Conservation (phyloP, 192 early-diverging fungal genomes). For the Podila clonocystis region DNA sequence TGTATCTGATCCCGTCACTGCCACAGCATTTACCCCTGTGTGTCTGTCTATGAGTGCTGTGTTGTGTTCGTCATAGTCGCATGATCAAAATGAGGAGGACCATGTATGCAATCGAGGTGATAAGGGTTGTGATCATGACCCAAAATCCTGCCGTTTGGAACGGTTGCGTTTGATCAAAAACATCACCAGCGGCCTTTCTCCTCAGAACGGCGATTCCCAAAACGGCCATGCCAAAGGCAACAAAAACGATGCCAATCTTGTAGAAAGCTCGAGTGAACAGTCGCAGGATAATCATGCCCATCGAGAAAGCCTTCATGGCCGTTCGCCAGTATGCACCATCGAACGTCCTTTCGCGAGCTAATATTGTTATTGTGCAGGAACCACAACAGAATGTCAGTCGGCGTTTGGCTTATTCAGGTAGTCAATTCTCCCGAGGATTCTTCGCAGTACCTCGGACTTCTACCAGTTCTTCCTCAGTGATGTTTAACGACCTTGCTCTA, state of each 20-base stretch:
- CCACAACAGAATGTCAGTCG: background rate
- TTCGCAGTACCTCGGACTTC: conserved; percentile 55
- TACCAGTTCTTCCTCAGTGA: conserved; percentile 59
- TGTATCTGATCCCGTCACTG: no score
- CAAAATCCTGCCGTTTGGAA: conserved; percentile 65
- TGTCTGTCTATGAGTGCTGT: no score
- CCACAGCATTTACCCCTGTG: no score
- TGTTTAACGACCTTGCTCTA: conserved; percentile 53
- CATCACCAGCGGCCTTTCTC: conserved; percentile 55
- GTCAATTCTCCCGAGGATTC: no score
- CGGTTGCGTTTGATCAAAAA: conserved; percentile 63
- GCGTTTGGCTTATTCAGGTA: background rate
- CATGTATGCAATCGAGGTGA: conserved; percentile 57
- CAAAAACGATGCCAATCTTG: conserved; percentile 65
- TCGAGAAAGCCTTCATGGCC: conserved; percentile 60
- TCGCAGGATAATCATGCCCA: conserved; percentile 62
- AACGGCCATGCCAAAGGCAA: conserved; percentile 59
- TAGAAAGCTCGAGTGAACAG: conserved; percentile 66
- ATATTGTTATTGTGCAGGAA: background rate
- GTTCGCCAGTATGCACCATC: conserved; percentile 72
- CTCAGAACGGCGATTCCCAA: conserved; percentile 59
- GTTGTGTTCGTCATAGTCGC: background rate
- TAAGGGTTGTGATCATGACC: conserved; percentile 57
- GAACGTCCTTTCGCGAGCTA: conserved; percentile 67
- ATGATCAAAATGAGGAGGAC: conserved; percentile 52